Percentiles rank a stretch among this genome's conserved stretches.
These are phyloP conservation scores for Monosporozyma siamensis DNA, from an alignment of 805 yeast genomes.

Conservation along the genomic window DNA sequence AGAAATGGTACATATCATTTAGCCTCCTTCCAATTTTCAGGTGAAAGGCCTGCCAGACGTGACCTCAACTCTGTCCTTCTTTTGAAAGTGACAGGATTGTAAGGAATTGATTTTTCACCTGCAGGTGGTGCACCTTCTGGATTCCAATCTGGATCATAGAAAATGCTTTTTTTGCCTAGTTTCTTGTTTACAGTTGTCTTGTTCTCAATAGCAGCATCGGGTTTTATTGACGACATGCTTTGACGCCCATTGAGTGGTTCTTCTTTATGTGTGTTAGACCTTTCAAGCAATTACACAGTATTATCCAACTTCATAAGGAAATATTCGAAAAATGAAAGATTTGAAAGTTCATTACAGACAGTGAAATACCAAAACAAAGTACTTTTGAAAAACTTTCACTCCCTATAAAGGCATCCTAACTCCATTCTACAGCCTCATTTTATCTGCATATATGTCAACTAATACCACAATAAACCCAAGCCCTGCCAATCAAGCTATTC, in stretches of 20 bases:
- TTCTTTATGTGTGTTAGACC: too few relatives aligned
- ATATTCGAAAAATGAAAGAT: neutral
- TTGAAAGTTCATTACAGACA: neutral
- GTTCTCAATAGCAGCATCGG: too few relatives aligned
- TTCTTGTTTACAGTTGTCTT: neutral
- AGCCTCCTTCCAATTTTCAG: neutral
- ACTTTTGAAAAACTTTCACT: too few relatives aligned
- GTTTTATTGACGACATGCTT: neutral
- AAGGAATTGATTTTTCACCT: slow-evolving; percentile 22
- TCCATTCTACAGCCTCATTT: neutral
- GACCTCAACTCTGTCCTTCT: slow-evolving; percentile 12
- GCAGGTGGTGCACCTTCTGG: slow-evolving; percentile 48
- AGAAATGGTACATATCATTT: neutral
- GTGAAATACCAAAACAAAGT: too few relatives aligned
- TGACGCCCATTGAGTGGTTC: too few relatives aligned
- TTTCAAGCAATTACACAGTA: too few relatives aligned
- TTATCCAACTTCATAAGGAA: too few relatives aligned
- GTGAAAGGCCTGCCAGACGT: slow-evolving; percentile 3
- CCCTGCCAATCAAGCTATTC: neutral
- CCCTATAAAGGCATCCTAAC: neutral
- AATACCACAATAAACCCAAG: neutral
- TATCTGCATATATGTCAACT: neutral
- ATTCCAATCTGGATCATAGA: slow-evolving; percentile 59
- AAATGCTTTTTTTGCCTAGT: slow-evolving; percentile 42
- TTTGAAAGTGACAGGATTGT: slow-evolving; percentile 26